phyloP scores from a whole-genome alignment of 441 rosid genomes.

The Adansonia grandidieri region DNA sequence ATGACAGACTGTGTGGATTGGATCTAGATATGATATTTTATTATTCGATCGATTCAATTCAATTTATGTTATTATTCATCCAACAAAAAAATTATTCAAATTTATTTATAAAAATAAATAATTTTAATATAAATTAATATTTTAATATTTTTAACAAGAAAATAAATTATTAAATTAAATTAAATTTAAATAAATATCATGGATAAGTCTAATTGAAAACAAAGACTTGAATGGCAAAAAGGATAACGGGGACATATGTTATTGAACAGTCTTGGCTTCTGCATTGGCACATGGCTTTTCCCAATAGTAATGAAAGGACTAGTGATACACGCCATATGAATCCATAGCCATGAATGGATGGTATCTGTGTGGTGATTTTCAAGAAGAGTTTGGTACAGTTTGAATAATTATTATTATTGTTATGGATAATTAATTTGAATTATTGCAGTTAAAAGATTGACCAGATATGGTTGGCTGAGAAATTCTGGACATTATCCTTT shows the following conservation, averaged over 20 bases:
- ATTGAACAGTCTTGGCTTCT: neutral
- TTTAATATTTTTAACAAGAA: too few species aligned
- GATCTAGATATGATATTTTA: too few species aligned
- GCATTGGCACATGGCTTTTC: conserved; percentile 8
- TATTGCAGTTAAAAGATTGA: neutral
- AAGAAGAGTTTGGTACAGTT: conserved; percentile 4
- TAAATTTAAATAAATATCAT: too few species aligned
- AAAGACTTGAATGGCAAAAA: neutral
- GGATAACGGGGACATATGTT: neutral
- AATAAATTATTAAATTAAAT: too few species aligned
- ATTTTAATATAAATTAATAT: too few species aligned
- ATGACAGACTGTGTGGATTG: too few species aligned
- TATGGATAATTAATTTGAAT: neutral
- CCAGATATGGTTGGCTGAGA: neutral
- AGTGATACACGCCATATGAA: conserved; percentile 7
- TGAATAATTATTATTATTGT: too few species aligned
- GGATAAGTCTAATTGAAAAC: too few species aligned
- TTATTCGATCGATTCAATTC: too few species aligned
- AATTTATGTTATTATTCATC: too few species aligned
- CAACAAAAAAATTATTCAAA: too few species aligned
- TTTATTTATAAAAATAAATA: too few species aligned
- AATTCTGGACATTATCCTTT: conserved; percentile 2
- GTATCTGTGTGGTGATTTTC: neutral
- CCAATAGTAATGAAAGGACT: neutral
- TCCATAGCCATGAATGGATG: conserved; percentile 9